A percentile compares a stretch with the other conserved stretches of the same genome.
Evolutionary conservation across 108 stramenopile species (phyloP).

Genomic region (Cyclotella baltica): DNA sequence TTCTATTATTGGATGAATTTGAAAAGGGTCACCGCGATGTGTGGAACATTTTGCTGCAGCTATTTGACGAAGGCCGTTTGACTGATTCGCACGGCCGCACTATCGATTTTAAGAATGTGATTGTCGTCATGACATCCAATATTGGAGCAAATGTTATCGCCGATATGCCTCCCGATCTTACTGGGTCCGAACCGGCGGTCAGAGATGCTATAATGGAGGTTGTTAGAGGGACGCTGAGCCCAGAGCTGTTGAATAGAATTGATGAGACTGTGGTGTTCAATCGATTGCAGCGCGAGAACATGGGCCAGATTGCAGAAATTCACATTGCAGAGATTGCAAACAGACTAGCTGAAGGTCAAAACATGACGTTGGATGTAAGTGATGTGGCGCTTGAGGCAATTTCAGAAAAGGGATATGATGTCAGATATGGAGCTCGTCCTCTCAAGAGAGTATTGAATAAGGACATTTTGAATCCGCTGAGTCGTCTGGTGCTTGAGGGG

Average conservation of each 20-base stretch:
- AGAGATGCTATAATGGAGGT: conserved; percentile 72
- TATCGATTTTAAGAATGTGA: conserved; percentile 81
- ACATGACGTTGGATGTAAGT: conserved; percentile 73
- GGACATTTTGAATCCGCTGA: conserved; percentile 89
- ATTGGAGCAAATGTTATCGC: conserved; percentile 77
- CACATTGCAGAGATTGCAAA: conserved; percentile 66
- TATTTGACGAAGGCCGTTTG: conserved; percentile 84
- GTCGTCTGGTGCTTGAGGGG: conserved; percentile 73
- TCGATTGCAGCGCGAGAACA: conserved; percentile 74
- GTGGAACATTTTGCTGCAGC: conserved; percentile 85
- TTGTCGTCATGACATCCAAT: conserved; percentile 88
- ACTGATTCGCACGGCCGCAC: conserved; percentile 78
- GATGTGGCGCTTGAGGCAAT: conserved; percentile 61
- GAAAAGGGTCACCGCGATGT: conserved; percentile 84
- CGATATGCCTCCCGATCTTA: conserved; percentile 61
- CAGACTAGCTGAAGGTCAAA: conserved; percentile 67
- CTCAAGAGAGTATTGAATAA: conserved; percentile 89
- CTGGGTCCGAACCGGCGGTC: conserved; percentile 73
- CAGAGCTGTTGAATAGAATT: conserved; percentile 82
- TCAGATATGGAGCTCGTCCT: conserved; percentile 94
- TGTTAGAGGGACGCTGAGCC: conserved; percentile 70
- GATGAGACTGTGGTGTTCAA: conserved; percentile 79
- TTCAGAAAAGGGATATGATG: conserved; percentile 85
- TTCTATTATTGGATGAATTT: conserved; percentile 87
- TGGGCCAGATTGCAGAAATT: conserved; percentile 75